phyloP scores from a whole-genome alignment of 2,329 filamentous ascomycete species.

The Penicillium corylophilum region DNA sequence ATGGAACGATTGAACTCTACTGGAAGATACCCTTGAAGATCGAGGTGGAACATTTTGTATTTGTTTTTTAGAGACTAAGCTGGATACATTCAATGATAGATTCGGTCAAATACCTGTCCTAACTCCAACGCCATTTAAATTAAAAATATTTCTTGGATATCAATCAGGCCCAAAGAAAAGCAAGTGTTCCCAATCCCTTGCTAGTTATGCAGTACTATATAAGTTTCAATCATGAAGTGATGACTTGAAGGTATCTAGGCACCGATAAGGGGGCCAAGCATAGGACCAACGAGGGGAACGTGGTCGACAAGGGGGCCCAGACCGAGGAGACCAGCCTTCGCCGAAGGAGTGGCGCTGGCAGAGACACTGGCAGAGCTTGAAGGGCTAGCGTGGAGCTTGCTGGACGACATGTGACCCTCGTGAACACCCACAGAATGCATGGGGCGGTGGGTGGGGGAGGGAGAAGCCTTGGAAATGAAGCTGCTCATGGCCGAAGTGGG shows the following conservation, averaged over 20 bases:
- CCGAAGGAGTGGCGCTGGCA: constrained; percentile 3
- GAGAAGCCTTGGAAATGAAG: background rate
- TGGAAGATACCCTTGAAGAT: constrained; percentile 34
- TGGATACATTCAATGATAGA: constrained; percentile 2
- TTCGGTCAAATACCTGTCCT: background rate
- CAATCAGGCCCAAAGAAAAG: constrained; percentile 8
- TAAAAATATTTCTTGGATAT: constrained; percentile 18
- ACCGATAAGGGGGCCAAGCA: constrained; percentile 5
- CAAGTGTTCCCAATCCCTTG: constrained; percentile 4
- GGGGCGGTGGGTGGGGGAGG: background rate
- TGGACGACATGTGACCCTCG: constrained; percentile 5
- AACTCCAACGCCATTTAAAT: constrained; percentile 6
- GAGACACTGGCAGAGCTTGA: constrained; percentile 12
- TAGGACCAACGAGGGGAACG: background rate
- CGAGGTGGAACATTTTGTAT: background rate
- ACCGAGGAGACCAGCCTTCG: background rate
- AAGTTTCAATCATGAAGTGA: background rate
- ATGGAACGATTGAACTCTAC: constrained; percentile 52
- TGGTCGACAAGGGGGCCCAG: background rate
- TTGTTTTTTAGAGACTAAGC: constrained; percentile 5
- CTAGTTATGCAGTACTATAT: constrained; percentile 9
- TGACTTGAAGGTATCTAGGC: background rate
- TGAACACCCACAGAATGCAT: background rate
- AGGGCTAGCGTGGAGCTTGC: background rate
- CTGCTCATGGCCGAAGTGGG: background rate